phyloP scores from a whole-genome alignment of 2,329 filamentous ascomycete species.

The Pseudohalonectria lignicola region DNA sequence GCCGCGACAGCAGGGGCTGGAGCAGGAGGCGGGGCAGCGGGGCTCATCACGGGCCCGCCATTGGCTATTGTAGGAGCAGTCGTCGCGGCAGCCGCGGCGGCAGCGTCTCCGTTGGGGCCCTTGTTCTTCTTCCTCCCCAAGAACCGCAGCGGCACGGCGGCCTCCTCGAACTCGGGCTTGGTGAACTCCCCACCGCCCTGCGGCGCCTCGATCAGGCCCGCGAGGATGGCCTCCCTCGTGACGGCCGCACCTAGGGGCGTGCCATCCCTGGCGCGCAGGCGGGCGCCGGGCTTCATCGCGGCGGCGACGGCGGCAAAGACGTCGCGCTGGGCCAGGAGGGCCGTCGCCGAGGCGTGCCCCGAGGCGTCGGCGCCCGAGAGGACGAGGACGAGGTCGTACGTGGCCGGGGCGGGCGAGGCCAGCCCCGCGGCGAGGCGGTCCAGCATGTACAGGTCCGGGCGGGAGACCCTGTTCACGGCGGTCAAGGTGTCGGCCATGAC shows the following conservation, averaged over 20 bases:
- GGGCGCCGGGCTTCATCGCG: slow-evolving; percentile 2
- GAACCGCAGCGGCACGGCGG: slow-evolving; percentile 52
- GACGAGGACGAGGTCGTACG: slow-evolving; percentile 78
- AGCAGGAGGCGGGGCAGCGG: neutral
- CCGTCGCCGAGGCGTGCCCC: slow-evolving; percentile 47
- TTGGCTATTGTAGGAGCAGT: no score
- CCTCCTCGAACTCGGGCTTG: slow-evolving; percentile 56
- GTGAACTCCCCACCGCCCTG: slow-evolving; percentile 56
- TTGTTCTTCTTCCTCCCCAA: slow-evolving; percentile 48
- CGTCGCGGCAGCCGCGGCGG: neutral
- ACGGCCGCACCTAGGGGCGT: slow-evolving; percentile 32
- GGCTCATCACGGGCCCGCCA: neutral
- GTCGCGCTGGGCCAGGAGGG: slow-evolving; percentile 47
- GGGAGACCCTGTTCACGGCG: neutral
- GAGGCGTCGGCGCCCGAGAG: slow-evolving; percentile 68
- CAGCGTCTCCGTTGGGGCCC: slow-evolving; percentile 4
- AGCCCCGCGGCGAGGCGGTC: slow-evolving; percentile 80
- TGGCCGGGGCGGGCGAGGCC: slow-evolving; percentile 61
- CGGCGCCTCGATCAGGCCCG: slow-evolving; percentile 56
- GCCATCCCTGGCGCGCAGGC: neutral
- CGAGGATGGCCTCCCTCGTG: slow-evolving; percentile 70
- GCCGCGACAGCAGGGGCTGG: slow-evolving; percentile 38
- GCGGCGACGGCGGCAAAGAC: slow-evolving; percentile 53
- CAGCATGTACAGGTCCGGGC: slow-evolving; percentile 82
- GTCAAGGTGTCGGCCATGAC: slow-evolving; percentile 2